Evolutionary conservation across 345 rosid species (phyloP).

Genomic region (Gossypium longicalyx): DNA sequence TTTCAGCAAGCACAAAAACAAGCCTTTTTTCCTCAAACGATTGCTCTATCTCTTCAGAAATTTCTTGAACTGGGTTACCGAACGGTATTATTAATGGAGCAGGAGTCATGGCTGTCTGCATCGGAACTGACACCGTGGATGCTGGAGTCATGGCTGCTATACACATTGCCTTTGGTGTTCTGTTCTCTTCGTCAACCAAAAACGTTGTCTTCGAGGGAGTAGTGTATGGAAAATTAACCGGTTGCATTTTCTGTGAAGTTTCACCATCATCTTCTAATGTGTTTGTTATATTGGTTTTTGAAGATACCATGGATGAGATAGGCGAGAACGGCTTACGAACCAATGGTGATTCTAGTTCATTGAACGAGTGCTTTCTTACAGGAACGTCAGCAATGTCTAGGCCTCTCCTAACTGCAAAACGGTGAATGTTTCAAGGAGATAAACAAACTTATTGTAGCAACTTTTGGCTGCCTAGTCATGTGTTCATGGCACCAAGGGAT

Average conservation of each 20-base stretch:
- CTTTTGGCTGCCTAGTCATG: too few species aligned
- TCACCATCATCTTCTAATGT: neutral
- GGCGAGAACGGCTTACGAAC: slow-evolving; percentile 3
- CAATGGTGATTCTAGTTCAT: slow-evolving; percentile 11
- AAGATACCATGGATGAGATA: neutral
- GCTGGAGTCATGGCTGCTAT: slow-evolving; percentile 56
- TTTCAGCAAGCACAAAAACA: slow-evolving; percentile 30
- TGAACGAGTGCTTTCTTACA: slow-evolving; percentile 48
- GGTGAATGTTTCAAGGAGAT: neutral
- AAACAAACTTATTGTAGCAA: too few species aligned
- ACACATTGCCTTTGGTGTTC: slow-evolving; percentile 48
- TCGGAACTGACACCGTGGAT: slow-evolving; percentile 61
- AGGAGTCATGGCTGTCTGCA: slow-evolving; percentile 75
- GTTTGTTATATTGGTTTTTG: neutral
- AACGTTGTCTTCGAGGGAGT: neutral
- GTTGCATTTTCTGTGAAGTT: neutral
- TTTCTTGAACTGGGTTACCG: slow-evolving; percentile 30
- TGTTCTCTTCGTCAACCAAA: slow-evolving; percentile 31
- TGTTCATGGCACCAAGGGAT: neutral
- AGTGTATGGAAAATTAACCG: neutral
- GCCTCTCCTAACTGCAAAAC: slow-evolving; percentile 4
- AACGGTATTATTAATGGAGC: slow-evolving; percentile 30
- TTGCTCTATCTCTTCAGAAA: slow-evolving; percentile 53
- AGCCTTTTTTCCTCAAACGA: slow-evolving; percentile 91
- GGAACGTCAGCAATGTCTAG: neutral